These are phyloP conservation scores for Dunaliella primolecta DNA, from an alignment of 139 green algal genomes.

Conservation along the genomic window DNA sequence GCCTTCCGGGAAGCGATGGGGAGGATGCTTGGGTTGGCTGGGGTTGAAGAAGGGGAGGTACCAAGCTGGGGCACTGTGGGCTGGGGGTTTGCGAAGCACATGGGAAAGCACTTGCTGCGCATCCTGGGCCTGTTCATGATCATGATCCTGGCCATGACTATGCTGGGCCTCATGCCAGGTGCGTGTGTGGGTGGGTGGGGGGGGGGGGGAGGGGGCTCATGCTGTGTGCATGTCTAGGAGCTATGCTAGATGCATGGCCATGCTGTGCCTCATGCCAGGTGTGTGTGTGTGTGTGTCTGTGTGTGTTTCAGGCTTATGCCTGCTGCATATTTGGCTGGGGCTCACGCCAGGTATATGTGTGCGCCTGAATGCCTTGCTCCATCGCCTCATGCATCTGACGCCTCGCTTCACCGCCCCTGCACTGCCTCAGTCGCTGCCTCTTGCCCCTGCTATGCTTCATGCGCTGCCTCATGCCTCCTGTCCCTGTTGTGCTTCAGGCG, in stretches of 20 bases:
- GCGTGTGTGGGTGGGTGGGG: not conserved
- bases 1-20: not conserved
- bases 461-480: too few relatives aligned
- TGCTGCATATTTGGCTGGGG: not conserved
- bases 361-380: too few relatives aligned
- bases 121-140: not conserved
- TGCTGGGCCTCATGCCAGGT: not conserved
- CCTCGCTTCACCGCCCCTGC: too few relatives aligned
- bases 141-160: not conserved
- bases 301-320: not conserved
- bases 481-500: too few relatives aligned
- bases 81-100: not conserved
- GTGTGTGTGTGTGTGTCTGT: not conserved
- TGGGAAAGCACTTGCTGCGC: not conserved
- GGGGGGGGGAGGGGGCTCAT: too few relatives aligned
- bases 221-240: not conserved
- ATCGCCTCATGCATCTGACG: too few relatives aligned
- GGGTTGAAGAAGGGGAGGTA: not conserved
- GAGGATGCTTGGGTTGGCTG: not conserved
- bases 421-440: too few relatives aligned
- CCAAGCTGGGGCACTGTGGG: not conserved
- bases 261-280: too few relatives aligned
- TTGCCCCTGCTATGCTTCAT: too few relatives aligned
- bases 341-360: too few relatives aligned
- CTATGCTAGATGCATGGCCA: too few relatives aligned